These are phyloP conservation scores for Casuarina cunninghamiana DNA, from an alignment of 306 rosid species.

Conservation along the genomic window DNA sequence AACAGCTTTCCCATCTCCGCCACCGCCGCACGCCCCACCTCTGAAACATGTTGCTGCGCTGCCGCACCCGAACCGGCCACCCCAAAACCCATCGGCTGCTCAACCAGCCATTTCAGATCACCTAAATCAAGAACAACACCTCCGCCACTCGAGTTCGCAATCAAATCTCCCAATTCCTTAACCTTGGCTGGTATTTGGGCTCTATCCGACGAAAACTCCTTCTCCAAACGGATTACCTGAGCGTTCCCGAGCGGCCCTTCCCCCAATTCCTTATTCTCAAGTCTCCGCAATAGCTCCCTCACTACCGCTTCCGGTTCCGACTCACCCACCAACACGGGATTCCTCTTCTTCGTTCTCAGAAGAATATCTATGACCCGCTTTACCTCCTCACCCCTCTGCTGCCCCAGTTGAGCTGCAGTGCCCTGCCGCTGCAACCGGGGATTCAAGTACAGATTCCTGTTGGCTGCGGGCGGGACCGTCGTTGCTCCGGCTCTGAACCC, in stretches of 20 bases:
- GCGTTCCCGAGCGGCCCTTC: slow-evolving; percentile 52
- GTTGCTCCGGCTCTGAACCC: slow-evolving; percentile 71
- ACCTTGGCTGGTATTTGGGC: slow-evolving; percentile 45
- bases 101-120: slow-evolving; percentile 92
- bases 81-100: slow-evolving; percentile 55
- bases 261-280: slow-evolving; percentile 64
- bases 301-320: slow-evolving; percentile 81
- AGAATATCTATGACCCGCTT: slow-evolving; percentile 64
- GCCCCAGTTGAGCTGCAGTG: slow-evolving; percentile 44
- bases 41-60: slow-evolving; percentile 61
- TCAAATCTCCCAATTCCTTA: slow-evolving; percentile 61
- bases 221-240: slow-evolving; percentile 67
- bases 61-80: slow-evolving; percentile 38
- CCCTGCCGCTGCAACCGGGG: slow-evolving; percentile 79
- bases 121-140: slow-evolving; percentile 80
- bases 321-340: slow-evolving; percentile 92
- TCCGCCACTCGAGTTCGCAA: slow-evolving; percentile 41
- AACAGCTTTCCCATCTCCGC: slow-evolving; percentile 75
- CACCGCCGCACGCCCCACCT: slow-evolving; percentile 76
- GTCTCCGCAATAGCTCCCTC: slow-evolving; percentile 64
- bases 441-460: slow-evolving; percentile 69
- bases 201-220: slow-evolving; percentile 66
- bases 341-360: slow-evolving; percentile 60
- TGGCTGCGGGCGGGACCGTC: slow-evolving; percentile 11
- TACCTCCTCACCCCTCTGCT: slow-evolving; percentile 68